Percentiles rank a stretch among this genome's conserved stretches.
phyloP scores from a whole-genome alignment of 352 stramenopile species.

The Pythium rhizo-oryzae region DNA sequence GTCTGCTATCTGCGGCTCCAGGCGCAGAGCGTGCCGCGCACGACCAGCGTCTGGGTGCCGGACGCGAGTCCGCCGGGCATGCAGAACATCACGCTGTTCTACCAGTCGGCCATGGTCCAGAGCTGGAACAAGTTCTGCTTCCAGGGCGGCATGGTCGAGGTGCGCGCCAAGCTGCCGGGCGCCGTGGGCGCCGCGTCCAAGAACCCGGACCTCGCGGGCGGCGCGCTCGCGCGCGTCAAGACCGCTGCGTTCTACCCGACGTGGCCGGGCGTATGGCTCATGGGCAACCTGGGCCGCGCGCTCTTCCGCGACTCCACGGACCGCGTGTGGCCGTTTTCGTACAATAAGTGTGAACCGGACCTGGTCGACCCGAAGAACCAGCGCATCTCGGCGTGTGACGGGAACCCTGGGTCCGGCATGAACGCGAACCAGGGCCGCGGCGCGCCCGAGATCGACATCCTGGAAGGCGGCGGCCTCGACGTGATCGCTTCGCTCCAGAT shows the following conservation, averaged over 20 bases:
- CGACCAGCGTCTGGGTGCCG: slow-evolving; percentile 54
- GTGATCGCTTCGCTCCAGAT: slow-evolving; percentile 88
- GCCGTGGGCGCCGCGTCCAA: slow-evolving; percentile 48
- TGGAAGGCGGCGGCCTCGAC: slow-evolving; percentile 73
- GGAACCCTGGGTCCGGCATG: slow-evolving; percentile 88
- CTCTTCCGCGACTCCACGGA: slow-evolving; percentile 90
- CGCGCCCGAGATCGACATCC: slow-evolving; percentile 93
- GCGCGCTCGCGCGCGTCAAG: slow-evolving; percentile 6
- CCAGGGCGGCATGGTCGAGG: slow-evolving; percentile 93
- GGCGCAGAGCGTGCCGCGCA: slow-evolving; percentile 35
- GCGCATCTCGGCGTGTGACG: slow-evolving; percentile 84
- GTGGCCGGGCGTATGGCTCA: slow-evolving; percentile 94
- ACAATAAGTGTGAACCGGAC: slow-evolving; percentile 83
- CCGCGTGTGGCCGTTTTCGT: slow-evolving; percentile 94
- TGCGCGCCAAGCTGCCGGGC: slow-evolving; percentile 90
- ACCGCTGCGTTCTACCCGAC: slow-evolving; percentile 41
- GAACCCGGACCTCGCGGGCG: slow-evolving; percentile 25
- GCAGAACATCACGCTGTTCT: slow-evolving; percentile 57
- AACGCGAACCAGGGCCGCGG: slow-evolving; percentile 84
- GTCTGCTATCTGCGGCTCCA: slow-evolving; percentile 71
- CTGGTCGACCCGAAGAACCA: slow-evolving; percentile 44
- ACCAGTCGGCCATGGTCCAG: slow-evolving; percentile 89
- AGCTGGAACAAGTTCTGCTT: slow-evolving; percentile 97
- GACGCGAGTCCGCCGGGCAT: slow-evolving; percentile 53
- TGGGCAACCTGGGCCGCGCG: slow-evolving; percentile 92